phyloP scores from a whole-genome alignment of 345 rosid genomes.

The Iberis pinnata region DNA sequence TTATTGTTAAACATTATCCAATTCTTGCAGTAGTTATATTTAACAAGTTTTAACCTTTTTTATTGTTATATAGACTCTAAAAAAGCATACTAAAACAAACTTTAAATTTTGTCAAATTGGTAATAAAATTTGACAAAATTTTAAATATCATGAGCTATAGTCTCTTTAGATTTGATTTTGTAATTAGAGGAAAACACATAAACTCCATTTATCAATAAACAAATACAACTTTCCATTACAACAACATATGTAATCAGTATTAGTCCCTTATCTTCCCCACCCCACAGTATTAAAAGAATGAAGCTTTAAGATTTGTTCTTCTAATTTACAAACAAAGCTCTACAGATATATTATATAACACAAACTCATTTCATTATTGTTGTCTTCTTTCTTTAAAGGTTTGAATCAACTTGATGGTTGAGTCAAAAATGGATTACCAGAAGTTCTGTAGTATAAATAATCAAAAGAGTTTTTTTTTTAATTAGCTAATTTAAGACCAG shows the following conservation, averaged over 20 bases:
- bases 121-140: too few relatives aligned
- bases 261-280: too few relatives aligned
- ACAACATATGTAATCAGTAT: slow-evolving; percentile 20
- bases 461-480: slow-evolving; percentile 10
- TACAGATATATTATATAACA: slow-evolving; percentile 25
- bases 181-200: too few relatives aligned
- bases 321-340: slow-evolving; percentile 25
- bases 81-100: too few relatives aligned
- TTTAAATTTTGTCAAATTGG: too few relatives aligned
- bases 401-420: slow-evolving; percentile 25
- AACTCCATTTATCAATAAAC: too few relatives aligned
- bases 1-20: too few relatives aligned
- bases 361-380: slow-evolving; percentile 21
- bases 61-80: too few relatives aligned
- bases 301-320: slow-evolving; percentile 24
- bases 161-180: too few relatives aligned
- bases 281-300: slow-evolving; percentile 28
- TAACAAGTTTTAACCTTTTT: too few relatives aligned
- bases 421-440: slow-evolving; percentile 33
- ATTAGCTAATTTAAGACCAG: slow-evolving; percentile 6
- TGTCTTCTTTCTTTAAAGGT: slow-evolving; percentile 16
- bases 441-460: slow-evolving; percentile 18
- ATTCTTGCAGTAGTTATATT: too few relatives aligned
- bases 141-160: too few relatives aligned
- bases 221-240: slow-evolving; percentile 18